These are phyloP conservation scores for Lachnellula hyalina DNA, from an alignment of 2,329 filamentous ascomycete genomes.

Conservation along the genomic window DNA sequence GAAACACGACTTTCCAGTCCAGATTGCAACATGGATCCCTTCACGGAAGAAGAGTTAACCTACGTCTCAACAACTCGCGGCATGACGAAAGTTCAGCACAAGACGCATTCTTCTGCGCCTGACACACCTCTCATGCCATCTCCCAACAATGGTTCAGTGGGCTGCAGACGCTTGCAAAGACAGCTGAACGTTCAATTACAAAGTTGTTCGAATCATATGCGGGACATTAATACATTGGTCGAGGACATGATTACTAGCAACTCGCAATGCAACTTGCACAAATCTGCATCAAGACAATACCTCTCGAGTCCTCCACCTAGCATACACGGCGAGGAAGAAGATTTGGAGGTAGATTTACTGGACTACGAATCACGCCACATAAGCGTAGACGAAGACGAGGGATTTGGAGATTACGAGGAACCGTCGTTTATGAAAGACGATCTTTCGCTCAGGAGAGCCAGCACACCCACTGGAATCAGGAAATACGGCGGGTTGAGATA, in stretches of 20 bases:
- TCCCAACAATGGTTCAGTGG: conserved; percentile 2
- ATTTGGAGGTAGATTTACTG: not conserved
- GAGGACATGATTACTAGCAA: conserved; percentile 21
- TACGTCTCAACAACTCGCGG: conserved; percentile 12
- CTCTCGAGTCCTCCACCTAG: conserved; percentile 3
- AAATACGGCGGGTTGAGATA: conserved; percentile 15
- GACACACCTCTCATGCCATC: not conserved
- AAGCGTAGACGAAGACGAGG: conserved; percentile 20
- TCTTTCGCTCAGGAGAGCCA: conserved; percentile 16
- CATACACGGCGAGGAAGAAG: not conserved
- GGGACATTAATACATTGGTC: conserved; percentile 21
- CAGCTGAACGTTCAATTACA: conserved; percentile 25
- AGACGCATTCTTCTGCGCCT: conserved; percentile 5
- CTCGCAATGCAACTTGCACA: conserved; percentile 20
- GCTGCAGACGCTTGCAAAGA: conserved; percentile 19
- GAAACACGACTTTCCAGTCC: conserved; percentile 7
- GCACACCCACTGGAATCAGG: conserved; percentile 17
- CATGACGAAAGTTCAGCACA: conserved; percentile 7
- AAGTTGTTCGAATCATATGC: conserved; percentile 14
- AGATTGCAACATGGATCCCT: conserved; percentile 7
- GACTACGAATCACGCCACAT: not conserved
- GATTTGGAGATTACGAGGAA: conserved; percentile 18
- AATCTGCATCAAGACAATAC: conserved; percentile 2
- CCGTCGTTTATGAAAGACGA: conserved; percentile 7
- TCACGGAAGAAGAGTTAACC: conserved; percentile 8